phyloP scores from a whole-genome alignment of 2,329 filamentous ascomycete genomes.

The Neofusicoccum umdonicola region DNA sequence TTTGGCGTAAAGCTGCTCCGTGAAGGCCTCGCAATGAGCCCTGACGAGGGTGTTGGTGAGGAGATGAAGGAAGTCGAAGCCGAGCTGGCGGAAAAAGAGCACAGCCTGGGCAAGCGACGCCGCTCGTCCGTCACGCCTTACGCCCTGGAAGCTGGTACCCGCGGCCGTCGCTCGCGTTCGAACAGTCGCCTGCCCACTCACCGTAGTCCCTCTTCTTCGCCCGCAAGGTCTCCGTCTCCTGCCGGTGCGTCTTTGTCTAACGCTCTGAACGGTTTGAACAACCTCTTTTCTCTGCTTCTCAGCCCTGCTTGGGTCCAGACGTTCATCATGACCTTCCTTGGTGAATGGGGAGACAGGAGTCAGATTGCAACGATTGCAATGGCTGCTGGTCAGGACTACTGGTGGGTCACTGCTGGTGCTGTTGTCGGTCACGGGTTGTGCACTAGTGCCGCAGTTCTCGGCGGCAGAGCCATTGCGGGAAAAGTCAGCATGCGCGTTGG shows the following conservation, averaged over 20 bases:
- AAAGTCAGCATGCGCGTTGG: constrained; percentile 93
- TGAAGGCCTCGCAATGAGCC: constrained; percentile 85
- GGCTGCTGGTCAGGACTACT: constrained; percentile 97
- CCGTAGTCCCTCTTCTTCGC: constrained; percentile 68
- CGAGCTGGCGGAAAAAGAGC: constrained; percentile 91
- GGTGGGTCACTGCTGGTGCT: constrained; percentile 94
- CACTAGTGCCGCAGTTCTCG: constrained; percentile 86
- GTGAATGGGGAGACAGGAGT: constrained; percentile 96
- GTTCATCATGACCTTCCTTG: constrained; percentile 97
- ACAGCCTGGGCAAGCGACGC: constrained; percentile 65
- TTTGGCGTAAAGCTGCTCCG: constrained; percentile 82
- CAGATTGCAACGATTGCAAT: constrained; percentile 99
- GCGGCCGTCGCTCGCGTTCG: constrained; percentile 69
- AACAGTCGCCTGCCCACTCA: constrained; percentile 76
- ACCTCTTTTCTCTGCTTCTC: constrained; percentile 81
- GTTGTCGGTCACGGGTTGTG: constrained; percentile 83
- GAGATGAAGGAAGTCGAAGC: constrained; percentile 97
- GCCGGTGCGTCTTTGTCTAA: constrained; percentile 53
- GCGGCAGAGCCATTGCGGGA: constrained; percentile 87
- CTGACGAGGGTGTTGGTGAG: constrained; percentile 86
- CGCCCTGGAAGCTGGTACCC: constrained; percentile 70
- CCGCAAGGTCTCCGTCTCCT: constrained; percentile 41
- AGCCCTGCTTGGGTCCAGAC: constrained; percentile 98
- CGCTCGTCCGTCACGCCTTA: constrained; percentile 72
- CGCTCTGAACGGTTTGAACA: constrained; percentile 67